These are phyloP conservation scores for Termitomyces sp. DNA, from an alignment of 768 basidiomycete species.

Conservation along the genomic window DNA sequence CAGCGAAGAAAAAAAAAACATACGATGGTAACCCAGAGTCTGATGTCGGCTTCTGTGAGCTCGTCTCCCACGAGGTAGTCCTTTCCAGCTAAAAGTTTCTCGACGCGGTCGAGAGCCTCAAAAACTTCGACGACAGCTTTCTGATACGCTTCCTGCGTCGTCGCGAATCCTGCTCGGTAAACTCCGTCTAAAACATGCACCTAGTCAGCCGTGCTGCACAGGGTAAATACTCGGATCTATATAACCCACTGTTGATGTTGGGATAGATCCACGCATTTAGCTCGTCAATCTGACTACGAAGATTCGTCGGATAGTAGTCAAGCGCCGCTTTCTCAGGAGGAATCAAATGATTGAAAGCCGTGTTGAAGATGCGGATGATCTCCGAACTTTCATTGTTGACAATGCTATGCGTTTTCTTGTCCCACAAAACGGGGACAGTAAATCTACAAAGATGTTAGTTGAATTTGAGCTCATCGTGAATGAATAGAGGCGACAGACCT, in stretches of 20 bases:
- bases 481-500: slow-evolving; percentile 33
- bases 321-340: slow-evolving; percentile 57
- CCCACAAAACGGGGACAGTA: slow-evolving; percentile 91
- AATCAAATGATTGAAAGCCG: slow-evolving; percentile 70
- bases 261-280: slow-evolving; percentile 86
- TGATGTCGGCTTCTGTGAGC: slow-evolving; percentile 80
- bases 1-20: slow-evolving; percentile 19
- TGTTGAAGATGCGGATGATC: slow-evolving; percentile 92
- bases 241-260: slow-evolving; percentile 73
- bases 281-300: slow-evolving; percentile 73
- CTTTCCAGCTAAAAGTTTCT: slow-evolving; percentile 70
- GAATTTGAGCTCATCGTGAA: background rate
- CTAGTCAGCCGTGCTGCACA: background rate
- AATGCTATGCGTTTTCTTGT: slow-evolving; percentile 79
- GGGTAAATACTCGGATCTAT: background rate
- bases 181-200: slow-evolving; percentile 60
- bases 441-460: slow-evolving; percentile 36
- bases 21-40: slow-evolving; percentile 92
- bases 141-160: slow-evolving; percentile 75
- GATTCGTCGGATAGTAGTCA: slow-evolving; percentile 74
- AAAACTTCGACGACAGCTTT: slow-evolving; percentile 47
- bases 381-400: slow-evolving; percentile 97
- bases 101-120: slow-evolving; percentile 72
- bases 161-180: slow-evolving; percentile 88
- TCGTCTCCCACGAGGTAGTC: slow-evolving; percentile 79